Evolutionary conservation across 345 rosid species (phyloP).

Genomic region (Gossypium longicalyx): DNA sequence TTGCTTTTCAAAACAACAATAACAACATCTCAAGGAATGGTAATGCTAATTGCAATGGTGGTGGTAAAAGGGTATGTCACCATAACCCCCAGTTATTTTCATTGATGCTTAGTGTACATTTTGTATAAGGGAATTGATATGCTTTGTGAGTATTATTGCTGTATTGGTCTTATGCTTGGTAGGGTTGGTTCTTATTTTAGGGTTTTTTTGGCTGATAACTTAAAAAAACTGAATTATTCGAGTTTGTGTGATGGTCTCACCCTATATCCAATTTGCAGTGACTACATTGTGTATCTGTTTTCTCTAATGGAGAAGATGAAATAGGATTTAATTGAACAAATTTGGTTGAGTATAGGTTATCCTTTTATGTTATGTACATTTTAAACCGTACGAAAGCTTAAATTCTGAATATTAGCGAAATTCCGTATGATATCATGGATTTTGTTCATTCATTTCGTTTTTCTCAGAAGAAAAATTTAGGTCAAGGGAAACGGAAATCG

Average conservation of each 20-base stretch:
- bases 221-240: not conserved
- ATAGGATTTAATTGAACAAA: not conserved
- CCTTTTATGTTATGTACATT: not conserved
- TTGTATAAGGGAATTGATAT: not conserved
- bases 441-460: constrained; percentile 18
- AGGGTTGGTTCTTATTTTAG: not conserved
- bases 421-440: not conserved
- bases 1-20: constrained; percentile 23
- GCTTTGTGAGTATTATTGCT: not conserved
- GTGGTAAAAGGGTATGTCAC: constrained; percentile 45
- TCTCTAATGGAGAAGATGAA: not conserved
- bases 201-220: not conserved
- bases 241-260: not conserved
- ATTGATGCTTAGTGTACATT: not conserved
- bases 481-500: constrained; percentile 68
- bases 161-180: not conserved
- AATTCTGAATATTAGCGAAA: not conserved
- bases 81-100: constrained; percentile 10
- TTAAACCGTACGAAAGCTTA: not conserved
- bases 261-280: not conserved
- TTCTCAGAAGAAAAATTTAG: constrained; percentile 57
- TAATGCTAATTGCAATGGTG: constrained; percentile 36
- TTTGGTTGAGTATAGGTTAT: not conserved
- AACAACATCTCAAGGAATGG: constrained; percentile 30
- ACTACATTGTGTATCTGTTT: not conserved